Base-by-base conservation (phyloP, 2,329 filamentous ascomycete genomes). In the Colletotrichum liaoningense region DNA sequence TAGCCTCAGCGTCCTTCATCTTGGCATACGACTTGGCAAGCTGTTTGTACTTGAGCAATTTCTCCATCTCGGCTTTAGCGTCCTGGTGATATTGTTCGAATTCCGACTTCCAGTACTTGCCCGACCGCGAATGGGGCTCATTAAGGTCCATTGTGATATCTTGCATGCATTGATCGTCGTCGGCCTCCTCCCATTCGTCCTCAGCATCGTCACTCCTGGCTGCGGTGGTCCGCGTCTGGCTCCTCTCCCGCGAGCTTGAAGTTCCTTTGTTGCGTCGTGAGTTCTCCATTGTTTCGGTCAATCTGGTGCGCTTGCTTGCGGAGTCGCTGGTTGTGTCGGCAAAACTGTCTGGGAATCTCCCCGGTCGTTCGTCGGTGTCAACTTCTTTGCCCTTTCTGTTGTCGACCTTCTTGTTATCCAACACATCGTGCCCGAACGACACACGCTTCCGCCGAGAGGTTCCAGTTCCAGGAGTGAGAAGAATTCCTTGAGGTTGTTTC, bases 61-160 rank as follows among this genome's bases (percentile, higher is more conserved):
- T 94, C 84, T 92, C 91, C 86, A 95, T 92, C 81, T 95, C 93
- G 56, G 87, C 88, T 80, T 90, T 91, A 75, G 93, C 93, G 75
- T 93, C 92, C 57, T 90, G 87, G 62, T 94, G 91, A 78, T 95
- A 96, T 67, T 87, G 89, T 76, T 94, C 89, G 77, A 93, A 95
- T 79, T 95, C 90, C 28, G 90, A 88, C 82, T 95, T 95, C 94
- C 94, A 96, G 82, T 93, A 95, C 77, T 89, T 91, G 7, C 93
- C 93, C 4, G 93, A 95, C 72, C 93, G 89, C 2, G 93, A 94
- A 75, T 91, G 89, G 7, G 94, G 93, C 77, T 94, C 91, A 75
- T 93, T 92, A 62, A 94, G 83, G 77, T 95, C 93, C 60, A 92
- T 83, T 0, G 93, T 94, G 69, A 91, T 84, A 77, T 95, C 92